Evolutionary conservation across 2,329 filamentous ascomycete genomes (phyloP).

Genomic region (Fusarium sp.): DNA sequence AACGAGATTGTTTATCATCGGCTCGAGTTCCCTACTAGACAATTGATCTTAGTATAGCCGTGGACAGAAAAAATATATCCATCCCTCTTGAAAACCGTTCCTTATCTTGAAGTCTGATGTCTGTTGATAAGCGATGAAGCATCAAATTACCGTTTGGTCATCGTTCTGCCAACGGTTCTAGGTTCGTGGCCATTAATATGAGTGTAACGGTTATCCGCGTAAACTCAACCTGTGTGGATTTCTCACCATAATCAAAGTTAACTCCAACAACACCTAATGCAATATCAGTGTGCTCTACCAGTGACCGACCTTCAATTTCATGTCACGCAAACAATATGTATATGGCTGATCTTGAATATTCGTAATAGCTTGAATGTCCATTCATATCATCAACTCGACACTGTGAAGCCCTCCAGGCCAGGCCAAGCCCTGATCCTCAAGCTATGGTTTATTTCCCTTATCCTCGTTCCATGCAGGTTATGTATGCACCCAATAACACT

Average conservation of each 20-base stretch:
- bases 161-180: neutral
- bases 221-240: too few species aligned
- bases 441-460: neutral
- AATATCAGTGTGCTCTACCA: neutral
- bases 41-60: conserved; percentile 45
- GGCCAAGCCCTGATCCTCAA: neutral
- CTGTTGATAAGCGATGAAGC: neutral
- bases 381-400: conserved; percentile 1
- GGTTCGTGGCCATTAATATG: too few species aligned
- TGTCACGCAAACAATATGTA: neutral
- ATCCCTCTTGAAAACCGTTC: conserved; percentile 39
- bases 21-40: conserved; percentile 41
- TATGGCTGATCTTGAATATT: neutral
- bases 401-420: conserved; percentile 5
- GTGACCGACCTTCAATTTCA: neutral
- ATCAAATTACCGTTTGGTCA: neutral
- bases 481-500: conserved; percentile 23
- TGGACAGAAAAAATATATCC: conserved; percentile 46
- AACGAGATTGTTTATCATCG: conserved; percentile 38
- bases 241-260: too few species aligned
- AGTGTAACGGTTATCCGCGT: too few species aligned
- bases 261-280: too few species aligned
- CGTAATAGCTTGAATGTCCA: conserved; percentile 7
- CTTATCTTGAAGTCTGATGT: neutral
- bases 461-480: conserved; percentile 11